Conservation (phyloP, 2,329 filamentous ascomycete genomes). For the Diplodia mutila region DNA sequence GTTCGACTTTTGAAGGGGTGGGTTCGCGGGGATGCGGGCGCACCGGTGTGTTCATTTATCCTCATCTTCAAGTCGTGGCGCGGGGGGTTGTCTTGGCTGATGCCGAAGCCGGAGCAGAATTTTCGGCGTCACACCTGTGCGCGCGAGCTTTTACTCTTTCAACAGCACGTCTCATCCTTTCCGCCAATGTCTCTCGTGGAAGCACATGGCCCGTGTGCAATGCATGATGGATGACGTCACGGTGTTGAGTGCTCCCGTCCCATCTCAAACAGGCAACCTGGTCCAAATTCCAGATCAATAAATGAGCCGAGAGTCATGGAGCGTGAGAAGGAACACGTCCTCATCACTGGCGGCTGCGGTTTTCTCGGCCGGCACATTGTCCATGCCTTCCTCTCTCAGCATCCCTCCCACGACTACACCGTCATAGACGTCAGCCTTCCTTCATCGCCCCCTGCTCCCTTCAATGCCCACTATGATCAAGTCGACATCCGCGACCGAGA, state of each 20-base stretch:
- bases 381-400: slow-evolving; percentile 41
- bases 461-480: slow-evolving; percentile 39
- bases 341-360: slow-evolving; percentile 54
- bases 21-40: background rate
- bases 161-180: background rate
- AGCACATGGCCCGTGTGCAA: background rate
- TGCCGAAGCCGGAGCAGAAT: slow-evolving; percentile 12
- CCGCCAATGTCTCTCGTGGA: background rate
- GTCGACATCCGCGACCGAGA: slow-evolving; percentile 45
- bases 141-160: background rate
- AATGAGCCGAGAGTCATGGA: background rate
- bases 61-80: slow-evolving; percentile 39
- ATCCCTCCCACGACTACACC: slow-evolving; percentile 45
- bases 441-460: slow-evolving; percentile 29
- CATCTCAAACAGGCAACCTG: no score
- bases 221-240: slow-evolving; percentile 21
- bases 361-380: slow-evolving; percentile 51
- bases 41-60: slow-evolving; percentile 48
- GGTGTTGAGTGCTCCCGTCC: slow-evolving; percentile 3
- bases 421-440: slow-evolving; percentile 38
- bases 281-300: no score
- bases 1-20: background rate
- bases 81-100: background rate
- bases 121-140: background rate
- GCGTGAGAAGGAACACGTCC: slow-evolving; percentile 31